A percentile compares a stretch with the other conserved stretches of the same genome.
These are phyloP conservation scores for Spergularia azorica DNA, from an alignment of 179 eudicot species.

Conservation along the genomic window DNA sequence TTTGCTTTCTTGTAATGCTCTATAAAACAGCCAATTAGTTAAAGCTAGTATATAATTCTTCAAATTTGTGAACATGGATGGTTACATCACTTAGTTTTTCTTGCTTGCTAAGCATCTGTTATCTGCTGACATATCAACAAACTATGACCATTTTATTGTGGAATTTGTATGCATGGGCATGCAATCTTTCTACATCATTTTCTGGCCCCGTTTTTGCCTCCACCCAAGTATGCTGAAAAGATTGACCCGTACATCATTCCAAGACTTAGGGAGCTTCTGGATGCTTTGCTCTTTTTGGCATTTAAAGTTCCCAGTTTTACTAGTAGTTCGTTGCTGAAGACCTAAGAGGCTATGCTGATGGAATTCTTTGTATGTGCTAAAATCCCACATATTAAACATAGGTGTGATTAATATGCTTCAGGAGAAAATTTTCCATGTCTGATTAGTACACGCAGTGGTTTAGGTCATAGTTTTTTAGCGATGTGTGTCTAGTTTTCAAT, in stretches of 20 bases:
- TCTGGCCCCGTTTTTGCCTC: conserved; percentile 16
- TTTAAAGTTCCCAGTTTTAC: not conserved
- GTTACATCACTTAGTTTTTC: conserved; percentile 27
- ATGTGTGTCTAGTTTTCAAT: not conserved
- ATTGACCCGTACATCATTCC: conserved; percentile 19
- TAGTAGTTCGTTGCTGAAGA: conserved; percentile 4
- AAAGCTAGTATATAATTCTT: conserved; percentile 23
- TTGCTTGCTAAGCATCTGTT: conserved; percentile 30
- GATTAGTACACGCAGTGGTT: not conserved
- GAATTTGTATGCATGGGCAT: conserved; percentile 15
- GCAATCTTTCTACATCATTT: conserved; percentile 12
- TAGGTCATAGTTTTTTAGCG: not conserved
- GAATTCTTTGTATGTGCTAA: not conserved
- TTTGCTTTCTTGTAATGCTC: conserved; percentile 32
- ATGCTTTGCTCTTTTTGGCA: conserved; percentile 12
- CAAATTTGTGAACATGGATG: conserved; percentile 17
- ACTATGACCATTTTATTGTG: conserved; percentile 17
- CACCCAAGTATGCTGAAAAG: conserved; percentile 8
- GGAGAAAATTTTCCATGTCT: not conserved
- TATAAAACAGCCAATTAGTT: conserved; percentile 24
- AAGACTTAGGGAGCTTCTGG: conserved; percentile 18
- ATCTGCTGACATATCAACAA: conserved; percentile 23
- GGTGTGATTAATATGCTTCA: not conserved
- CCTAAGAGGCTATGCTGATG: not conserved
- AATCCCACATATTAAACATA: not conserved